These are phyloP conservation scores for Botryobasidium botryosum DNA, from an alignment of 768 basidiomycete species.

Conservation along the genomic window DNA sequence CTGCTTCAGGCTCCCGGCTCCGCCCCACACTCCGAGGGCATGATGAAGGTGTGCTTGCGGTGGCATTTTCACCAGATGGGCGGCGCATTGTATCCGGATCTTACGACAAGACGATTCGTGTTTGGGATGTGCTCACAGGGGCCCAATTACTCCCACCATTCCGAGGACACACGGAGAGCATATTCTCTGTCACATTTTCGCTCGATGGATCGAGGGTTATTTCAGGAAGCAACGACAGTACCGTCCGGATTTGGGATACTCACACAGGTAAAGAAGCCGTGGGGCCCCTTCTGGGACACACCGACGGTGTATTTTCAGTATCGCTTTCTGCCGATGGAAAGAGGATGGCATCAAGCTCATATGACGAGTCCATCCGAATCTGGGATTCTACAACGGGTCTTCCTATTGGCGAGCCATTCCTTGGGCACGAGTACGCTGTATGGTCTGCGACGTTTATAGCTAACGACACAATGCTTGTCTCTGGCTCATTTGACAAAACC, in stretches of 20 bases:
- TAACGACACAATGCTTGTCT: neutral
- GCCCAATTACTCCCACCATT: neutral
- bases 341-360: slow-evolving; percentile 1
- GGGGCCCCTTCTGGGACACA: neutral
- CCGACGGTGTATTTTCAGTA: neutral
- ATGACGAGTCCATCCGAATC: neutral
- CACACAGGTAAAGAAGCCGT: neutral
- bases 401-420: neutral
- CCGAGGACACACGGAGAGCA: slow-evolving; percentile 1
- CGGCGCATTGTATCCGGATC: neutral
- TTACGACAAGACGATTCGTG: neutral
- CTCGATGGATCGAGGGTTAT: neutral
- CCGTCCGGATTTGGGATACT: slow-evolving; percentile 1
- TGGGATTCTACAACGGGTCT: slow-evolving; percentile 19
- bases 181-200: neutral
- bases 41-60: neutral
- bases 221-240: neutral
- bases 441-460: too few species aligned
- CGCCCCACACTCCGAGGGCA: slow-evolving; percentile 1
- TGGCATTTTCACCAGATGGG: slow-evolving; percentile 1
- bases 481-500: slow-evolving; percentile 2
- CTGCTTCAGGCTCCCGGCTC: neutral
- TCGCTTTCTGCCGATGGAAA: slow-evolving; percentile 1
- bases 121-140: slow-evolving; percentile 1
- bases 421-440: neutral